These are phyloP conservation scores for Musa balbisiana DNA, from an alignment of 202 grass and related monocot species.

Conservation along the genomic window DNA sequence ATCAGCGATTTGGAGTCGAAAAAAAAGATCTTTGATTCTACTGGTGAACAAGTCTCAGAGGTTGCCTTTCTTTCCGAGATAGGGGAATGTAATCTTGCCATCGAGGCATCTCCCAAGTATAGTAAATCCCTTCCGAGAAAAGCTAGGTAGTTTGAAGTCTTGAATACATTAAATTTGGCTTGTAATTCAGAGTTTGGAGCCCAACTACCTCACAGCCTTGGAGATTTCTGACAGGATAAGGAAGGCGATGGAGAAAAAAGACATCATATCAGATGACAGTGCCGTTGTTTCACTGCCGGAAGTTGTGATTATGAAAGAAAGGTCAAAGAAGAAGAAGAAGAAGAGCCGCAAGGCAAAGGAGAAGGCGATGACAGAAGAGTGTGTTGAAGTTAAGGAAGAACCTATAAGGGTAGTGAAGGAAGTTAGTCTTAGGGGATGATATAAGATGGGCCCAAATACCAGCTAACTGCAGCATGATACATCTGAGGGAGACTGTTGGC, in stretches of 20 bases:
- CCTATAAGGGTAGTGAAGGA: slow-evolving; percentile 50
- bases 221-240: slow-evolving; percentile 63
- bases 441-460: slow-evolving; percentile 63
- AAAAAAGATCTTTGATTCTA: background rate
- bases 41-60: background rate
- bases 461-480: slow-evolving; percentile 43
- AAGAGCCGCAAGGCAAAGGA: slow-evolving; percentile 30
- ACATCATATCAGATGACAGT: slow-evolving; percentile 40
- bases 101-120: slow-evolving; percentile 53
- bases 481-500: slow-evolving; percentile 50
- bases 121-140: slow-evolving; percentile 65
- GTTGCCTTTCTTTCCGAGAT: slow-evolving; percentile 24
- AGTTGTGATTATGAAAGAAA: slow-evolving; percentile 40
- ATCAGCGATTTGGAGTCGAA: background rate
- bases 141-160: slow-evolving; percentile 66
- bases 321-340: slow-evolving; percentile 37
- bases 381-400: slow-evolving; percentile 27
- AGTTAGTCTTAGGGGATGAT: slow-evolving; percentile 68
- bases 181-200: slow-evolving; percentile 56
- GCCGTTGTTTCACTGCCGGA: slow-evolving; percentile 21
- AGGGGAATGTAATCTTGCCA: slow-evolving; percentile 59
- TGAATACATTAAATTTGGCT: slow-evolving; percentile 59
- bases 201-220: slow-evolving; percentile 50
- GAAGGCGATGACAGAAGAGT: slow-evolving; percentile 31
- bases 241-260: slow-evolving; percentile 59